Conservation (phyloP, 352 stramenopile species). For the Pythium brassicae region DNA sequence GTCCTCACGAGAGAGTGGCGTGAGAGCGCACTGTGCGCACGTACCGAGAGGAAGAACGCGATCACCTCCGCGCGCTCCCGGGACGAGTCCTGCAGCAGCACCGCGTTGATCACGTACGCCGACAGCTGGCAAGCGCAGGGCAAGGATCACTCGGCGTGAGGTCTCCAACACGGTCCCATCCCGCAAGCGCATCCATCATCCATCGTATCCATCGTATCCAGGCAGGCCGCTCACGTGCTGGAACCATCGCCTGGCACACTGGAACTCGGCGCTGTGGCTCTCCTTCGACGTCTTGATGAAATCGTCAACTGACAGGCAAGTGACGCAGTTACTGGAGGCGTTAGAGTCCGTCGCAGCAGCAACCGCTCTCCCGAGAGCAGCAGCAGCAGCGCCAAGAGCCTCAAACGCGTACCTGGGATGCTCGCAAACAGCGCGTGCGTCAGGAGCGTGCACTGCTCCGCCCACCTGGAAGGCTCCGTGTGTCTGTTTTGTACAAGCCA, state of each 20-base stretch:
- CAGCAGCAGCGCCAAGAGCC: no score
- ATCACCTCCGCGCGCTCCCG: conserved; percentile 70
- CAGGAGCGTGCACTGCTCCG: conserved; percentile 72
- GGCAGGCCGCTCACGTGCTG: conserved; percentile 58
- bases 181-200: background rate
- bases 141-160: conserved; percentile 1
- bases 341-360: background rate
- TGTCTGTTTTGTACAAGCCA: conserved; percentile 23
- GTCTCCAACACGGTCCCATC: background rate
- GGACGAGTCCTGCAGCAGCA: conserved; percentile 63
- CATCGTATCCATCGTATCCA: no score
- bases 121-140: conserved; percentile 38
- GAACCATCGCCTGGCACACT: conserved; percentile 74
- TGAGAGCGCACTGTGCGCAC: no score
- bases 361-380: no score
- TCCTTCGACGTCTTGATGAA: conserved; percentile 60
- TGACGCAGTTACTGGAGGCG: background rate
- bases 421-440: conserved; percentile 76
- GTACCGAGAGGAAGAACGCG: conserved; percentile 73
- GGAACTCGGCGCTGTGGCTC: conserved; percentile 50
- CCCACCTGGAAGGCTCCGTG: conserved; percentile 56
- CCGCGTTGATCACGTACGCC: conserved; percentile 77
- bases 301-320: conserved; percentile 46
- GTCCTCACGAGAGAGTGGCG: background rate
- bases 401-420: conserved; percentile 49